Percentiles rank a stretch among this genome's conserved stretches.
Evolutionary conservation across 2,329 filamentous ascomycete genomes (phyloP).

Genomic region (Cladorrhinum sp.): DNA sequence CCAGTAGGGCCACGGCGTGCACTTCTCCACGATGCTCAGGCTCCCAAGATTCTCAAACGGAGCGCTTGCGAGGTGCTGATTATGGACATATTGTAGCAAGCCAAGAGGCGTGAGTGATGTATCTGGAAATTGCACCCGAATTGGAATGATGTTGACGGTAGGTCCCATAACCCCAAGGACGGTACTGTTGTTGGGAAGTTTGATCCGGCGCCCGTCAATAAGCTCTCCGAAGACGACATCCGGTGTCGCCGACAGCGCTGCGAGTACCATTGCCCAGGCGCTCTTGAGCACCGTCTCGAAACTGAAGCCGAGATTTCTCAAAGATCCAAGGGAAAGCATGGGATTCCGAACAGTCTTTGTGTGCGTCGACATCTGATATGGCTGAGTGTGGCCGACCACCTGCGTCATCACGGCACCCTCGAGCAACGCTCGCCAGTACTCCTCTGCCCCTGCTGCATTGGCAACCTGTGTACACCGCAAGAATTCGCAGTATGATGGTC

Average conservation of each 20-base stretch:
- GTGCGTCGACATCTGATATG: slow-evolving; percentile 37
- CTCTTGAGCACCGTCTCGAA: slow-evolving; percentile 55
- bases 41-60: slow-evolving; percentile 52
- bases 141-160: slow-evolving; percentile 44
- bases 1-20: slow-evolving; percentile 54
- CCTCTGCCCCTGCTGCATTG: slow-evolving; percentile 38
- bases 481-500: slow-evolving; percentile 49
- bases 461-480: slow-evolving; percentile 39
- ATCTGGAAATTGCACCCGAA: slow-evolving; percentile 47
- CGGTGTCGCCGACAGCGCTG: slow-evolving; percentile 44
- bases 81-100: slow-evolving; percentile 47
- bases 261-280: slow-evolving; percentile 56
- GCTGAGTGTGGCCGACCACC: slow-evolving; percentile 42
- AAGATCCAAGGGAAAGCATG: slow-evolving; percentile 38
- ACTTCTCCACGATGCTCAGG: slow-evolving; percentile 50
- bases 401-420: slow-evolving; percentile 47
- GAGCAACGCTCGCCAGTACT: slow-evolving; percentile 47
- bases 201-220: slow-evolving; percentile 46
- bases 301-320: slow-evolving; percentile 43
- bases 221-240: slow-evolving; percentile 58
- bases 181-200: slow-evolving; percentile 51
- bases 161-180: slow-evolving; percentile 50
- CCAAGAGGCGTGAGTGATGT: slow-evolving; percentile 45
- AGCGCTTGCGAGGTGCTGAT: slow-evolving; percentile 46
- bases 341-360: slow-evolving; percentile 41